A percentile compares a stretch with the other conserved stretches of the same genome.
Conservation (phyloP, 208 protist species). For the Jaenimonas drosophilae region DNA sequence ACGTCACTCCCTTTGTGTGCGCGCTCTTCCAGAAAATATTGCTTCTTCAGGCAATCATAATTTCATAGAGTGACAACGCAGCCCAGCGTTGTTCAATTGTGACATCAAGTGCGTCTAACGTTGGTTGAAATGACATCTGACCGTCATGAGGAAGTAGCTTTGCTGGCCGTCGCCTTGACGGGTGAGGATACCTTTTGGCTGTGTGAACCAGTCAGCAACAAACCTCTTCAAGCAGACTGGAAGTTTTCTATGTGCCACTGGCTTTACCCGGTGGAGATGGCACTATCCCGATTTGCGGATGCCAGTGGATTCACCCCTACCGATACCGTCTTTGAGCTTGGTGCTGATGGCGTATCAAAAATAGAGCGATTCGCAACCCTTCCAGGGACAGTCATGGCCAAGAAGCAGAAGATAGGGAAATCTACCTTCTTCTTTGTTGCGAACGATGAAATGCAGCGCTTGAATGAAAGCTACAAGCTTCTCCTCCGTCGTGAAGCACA, state of each 20-base stretch:
- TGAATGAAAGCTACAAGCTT: constrained; percentile 51
- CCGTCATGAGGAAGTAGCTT: constrained; percentile 19
- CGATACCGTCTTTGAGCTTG: constrained; percentile 55
- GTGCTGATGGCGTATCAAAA: constrained; percentile 18
- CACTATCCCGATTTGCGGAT: constrained; percentile 21
- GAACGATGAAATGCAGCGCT: constrained; percentile 28
- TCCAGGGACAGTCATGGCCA: constrained; percentile 36
- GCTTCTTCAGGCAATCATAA: too few species aligned
- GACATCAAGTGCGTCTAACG: too few species aligned
- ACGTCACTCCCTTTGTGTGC: too few species aligned
- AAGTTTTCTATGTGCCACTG: constrained; percentile 42
- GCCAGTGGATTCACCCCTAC: constrained; percentile 35
- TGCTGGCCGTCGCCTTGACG: constrained; percentile 68
- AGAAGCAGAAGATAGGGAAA: constrained; percentile 19
- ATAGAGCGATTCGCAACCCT: constrained; percentile 56
- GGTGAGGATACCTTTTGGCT: constrained; percentile 79
- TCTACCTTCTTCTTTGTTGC: constrained; percentile 51
- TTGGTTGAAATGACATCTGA: too few species aligned
- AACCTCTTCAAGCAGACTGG: constrained; percentile 40
- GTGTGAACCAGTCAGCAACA: constrained; percentile 29
- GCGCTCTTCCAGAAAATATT: too few species aligned
- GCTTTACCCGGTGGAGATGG: constrained; percentile 61
- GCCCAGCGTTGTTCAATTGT: too few species aligned
- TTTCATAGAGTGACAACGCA: too few species aligned
- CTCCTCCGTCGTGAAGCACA: constrained; percentile 45